phyloP scores from a whole-genome alignment of 2,329 filamentous ascomycete genomes.

The Ceratocystis alfenasii region DNA sequence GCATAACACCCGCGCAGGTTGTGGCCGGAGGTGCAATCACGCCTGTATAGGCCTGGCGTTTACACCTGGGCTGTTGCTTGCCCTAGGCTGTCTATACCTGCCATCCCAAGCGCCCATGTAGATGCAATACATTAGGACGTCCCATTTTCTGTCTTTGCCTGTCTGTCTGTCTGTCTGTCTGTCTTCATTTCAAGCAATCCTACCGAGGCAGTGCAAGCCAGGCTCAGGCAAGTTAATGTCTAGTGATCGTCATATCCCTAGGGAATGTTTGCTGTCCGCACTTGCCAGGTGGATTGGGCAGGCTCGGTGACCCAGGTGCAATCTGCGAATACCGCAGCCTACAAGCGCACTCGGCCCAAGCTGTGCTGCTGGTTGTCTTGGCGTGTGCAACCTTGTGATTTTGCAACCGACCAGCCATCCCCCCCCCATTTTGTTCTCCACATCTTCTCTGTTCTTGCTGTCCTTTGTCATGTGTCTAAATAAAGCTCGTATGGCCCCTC shows the following conservation, averaged over 20 bases:
- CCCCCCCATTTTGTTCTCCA: too few relatives aligned
- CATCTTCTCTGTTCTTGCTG: not conserved
- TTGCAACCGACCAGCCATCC: not conserved
- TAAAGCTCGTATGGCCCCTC: not conserved
- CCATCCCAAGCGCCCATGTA: too few relatives aligned
- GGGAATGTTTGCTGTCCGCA: not conserved
- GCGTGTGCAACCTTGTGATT: not conserved
- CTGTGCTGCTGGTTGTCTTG: not conserved
- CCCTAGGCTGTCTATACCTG: too few relatives aligned
- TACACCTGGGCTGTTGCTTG: too few relatives aligned
- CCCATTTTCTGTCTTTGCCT: too few relatives aligned
- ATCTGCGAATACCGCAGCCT: not conserved
- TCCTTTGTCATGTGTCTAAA: conserved; percentile 1
- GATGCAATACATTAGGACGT: too few relatives aligned
- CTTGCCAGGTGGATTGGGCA: not conserved
- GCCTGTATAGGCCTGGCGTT: too few relatives aligned
- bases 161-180: too few relatives aligned
- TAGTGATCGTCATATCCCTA: not conserved
- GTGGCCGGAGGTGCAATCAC: too few relatives aligned
- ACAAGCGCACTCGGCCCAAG: not conserved
- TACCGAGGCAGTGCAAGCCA: not conserved
- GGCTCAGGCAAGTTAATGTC: not conserved
- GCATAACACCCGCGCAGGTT: too few relatives aligned
- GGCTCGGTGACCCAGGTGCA: not conserved
- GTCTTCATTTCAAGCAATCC: too few relatives aligned